A percentile compares a stretch with the other conserved stretches of the same genome.
Evolutionary conservation across 2,329 filamentous ascomycete genomes (phyloP).

Genomic region (Epichloe bromicola): DNA sequence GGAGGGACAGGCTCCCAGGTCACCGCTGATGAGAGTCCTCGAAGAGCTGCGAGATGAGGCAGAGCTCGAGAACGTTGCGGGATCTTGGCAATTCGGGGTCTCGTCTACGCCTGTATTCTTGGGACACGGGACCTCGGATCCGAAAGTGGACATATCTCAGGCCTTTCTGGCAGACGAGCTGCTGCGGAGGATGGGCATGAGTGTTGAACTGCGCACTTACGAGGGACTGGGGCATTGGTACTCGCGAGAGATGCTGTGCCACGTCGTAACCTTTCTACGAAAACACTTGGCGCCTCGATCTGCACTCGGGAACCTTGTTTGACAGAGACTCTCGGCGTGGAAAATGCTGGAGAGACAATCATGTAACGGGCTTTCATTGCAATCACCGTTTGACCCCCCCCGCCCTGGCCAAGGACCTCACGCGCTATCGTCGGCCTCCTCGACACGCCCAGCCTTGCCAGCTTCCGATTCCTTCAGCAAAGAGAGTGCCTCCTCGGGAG

Average conservation of each 20-base stretch:
- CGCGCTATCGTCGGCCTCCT: conserved; percentile 68
- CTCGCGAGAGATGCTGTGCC: conserved; percentile 24
- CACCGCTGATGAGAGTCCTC: conserved; percentile 11
- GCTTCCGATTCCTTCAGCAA: conserved; percentile 53
- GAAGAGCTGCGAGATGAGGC: conserved; percentile 16
- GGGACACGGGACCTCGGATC: conserved; percentile 30
- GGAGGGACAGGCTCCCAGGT: conserved; percentile 3
- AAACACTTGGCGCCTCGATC: not conserved
- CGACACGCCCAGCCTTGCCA: conserved; percentile 57
- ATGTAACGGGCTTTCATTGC: too few species aligned
- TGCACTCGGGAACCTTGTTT: too few species aligned
- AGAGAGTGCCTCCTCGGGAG: conserved; percentile 65
- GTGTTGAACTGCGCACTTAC: conserved; percentile 26
- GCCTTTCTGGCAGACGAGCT: conserved; percentile 21
- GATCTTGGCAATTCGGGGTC: conserved; percentile 5
- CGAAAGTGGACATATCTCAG: conserved; percentile 24
- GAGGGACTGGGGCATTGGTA: conserved; percentile 32
- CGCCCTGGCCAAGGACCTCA: conserved; percentile 50
- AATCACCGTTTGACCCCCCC: conserved; percentile 17
- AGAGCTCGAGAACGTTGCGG: conserved; percentile 10
- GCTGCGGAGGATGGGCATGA: conserved; percentile 21
- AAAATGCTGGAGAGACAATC: too few species aligned
- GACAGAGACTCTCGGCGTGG: too few species aligned
- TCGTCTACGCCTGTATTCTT: conserved; percentile 29
- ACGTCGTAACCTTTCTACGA: conserved; percentile 22